Percentiles rank a stretch among this genome's conserved stretches.
Conservation (phyloP, 2,329 filamentous ascomycete genomes). For the Didymosphaeria variabile region DNA sequence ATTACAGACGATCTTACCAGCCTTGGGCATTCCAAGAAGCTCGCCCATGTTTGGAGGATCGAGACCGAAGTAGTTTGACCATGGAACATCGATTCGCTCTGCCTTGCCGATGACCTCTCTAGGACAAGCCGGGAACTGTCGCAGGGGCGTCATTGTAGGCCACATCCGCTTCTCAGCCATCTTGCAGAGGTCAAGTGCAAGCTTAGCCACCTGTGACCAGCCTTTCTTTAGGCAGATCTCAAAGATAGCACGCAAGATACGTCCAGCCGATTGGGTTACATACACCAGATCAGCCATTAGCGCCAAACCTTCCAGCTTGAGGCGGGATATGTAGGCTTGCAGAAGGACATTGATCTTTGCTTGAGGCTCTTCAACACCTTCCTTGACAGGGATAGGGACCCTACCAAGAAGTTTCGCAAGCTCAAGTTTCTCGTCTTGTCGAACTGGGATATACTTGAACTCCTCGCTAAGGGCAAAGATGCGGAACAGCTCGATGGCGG, state of each 20-base stretch:
- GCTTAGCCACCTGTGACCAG: conserved; percentile 92
- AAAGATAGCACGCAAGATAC: conserved; percentile 93
- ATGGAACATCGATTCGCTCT: conserved; percentile 92
- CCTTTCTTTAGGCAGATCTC: conserved; percentile 98
- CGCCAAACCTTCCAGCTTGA: conserved; percentile 92
- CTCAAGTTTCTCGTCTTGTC: conserved; percentile 97
- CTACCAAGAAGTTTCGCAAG: conserved; percentile 87
- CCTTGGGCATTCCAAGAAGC: conserved; percentile 87
- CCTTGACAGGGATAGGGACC: conserved; percentile 96
- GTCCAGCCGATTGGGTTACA: conserved; percentile 95
- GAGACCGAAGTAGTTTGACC: conserved; percentile 93
- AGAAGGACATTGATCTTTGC: conserved; percentile 98
- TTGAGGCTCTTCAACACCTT: conserved; percentile 94
- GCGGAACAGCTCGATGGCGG: conserved; percentile 94
- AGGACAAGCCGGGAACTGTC: conserved; percentile 83
- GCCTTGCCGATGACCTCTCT: conserved; percentile 89
- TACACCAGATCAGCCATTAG: conserved; percentile 99
- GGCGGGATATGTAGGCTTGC: conserved; percentile 93
- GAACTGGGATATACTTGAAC: conserved; percentile 98
- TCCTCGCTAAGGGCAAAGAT: conserved; percentile 96
- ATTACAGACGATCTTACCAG: conserved; percentile 83
- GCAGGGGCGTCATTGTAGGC: conserved; percentile 96
- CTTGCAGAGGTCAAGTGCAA: conserved; percentile 93
- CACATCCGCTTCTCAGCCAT: conserved; percentile 99
- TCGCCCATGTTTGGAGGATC: conserved; percentile 97